Percentiles rank a stretch among this genome's conserved stretches.
phyloP scores from a whole-genome alignment of 352 stramenopile species.

The Phytophthora aleatoria region DNA sequence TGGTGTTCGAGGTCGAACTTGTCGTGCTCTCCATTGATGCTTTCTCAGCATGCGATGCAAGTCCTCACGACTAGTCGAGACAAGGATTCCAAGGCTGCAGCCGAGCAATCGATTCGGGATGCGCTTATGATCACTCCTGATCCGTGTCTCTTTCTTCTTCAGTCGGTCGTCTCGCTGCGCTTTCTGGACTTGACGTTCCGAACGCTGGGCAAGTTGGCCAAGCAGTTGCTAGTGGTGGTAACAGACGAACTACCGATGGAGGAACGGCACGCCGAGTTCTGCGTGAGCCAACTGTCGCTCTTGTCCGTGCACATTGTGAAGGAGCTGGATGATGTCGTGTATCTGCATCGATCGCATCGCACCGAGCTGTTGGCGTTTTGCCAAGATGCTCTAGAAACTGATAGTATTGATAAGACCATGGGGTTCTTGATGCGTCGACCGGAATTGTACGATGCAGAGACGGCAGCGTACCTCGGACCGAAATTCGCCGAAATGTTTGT shows the following conservation, averaged over 20 bases:
- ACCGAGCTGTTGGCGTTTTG: constrained; percentile 58
- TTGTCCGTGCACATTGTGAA: constrained; percentile 77
- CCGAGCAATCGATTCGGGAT: constrained; percentile 49
- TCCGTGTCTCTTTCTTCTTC: constrained; percentile 61
- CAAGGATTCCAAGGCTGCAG: constrained; percentile 62
- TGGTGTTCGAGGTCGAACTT: constrained; percentile 54
- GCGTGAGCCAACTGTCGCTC: constrained; percentile 53
- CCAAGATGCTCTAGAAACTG: constrained; percentile 57
- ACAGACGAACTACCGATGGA: constrained; percentile 39
- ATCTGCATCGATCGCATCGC: constrained; percentile 50
- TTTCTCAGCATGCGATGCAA: constrained; percentile 73
- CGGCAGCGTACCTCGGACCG: constrained; percentile 41
- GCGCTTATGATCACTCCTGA: constrained; percentile 55
- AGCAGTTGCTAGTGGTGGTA: constrained; percentile 66
- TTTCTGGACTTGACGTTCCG: constrained; percentile 70
- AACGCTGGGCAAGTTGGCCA: constrained; percentile 70
- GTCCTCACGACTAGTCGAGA: constrained; percentile 72
- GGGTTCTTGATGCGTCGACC: constrained; percentile 59
- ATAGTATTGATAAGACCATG: constrained; percentile 75
- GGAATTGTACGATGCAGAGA: constrained; percentile 58
- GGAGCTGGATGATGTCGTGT: constrained; percentile 67
- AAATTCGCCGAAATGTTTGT: constrained; percentile 75
- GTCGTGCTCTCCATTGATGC: constrained; percentile 64
- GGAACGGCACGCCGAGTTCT: constrained; percentile 56
- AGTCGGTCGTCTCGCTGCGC: constrained; percentile 52